These are phyloP conservation scores for Parachaetomium inaequale DNA, from an alignment of 495 filamentous ascomycete species.

Conservation along the genomic window DNA sequence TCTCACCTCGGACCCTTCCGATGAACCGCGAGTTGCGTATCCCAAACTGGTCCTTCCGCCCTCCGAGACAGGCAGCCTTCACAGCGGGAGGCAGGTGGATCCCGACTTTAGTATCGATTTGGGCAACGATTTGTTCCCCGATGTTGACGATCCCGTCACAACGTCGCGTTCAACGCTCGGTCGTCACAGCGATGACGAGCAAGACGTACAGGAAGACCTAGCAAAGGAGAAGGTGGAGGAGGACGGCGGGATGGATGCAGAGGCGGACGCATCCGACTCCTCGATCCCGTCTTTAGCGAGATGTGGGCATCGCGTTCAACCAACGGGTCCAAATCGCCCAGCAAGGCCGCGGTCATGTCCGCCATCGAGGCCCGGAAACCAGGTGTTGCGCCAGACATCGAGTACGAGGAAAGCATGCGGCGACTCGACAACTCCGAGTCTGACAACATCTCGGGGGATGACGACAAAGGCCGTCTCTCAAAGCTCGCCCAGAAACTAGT, in stretches of 20 bases:
- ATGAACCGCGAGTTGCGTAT: constrained; percentile 16
- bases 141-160: constrained; percentile 14
- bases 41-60: constrained; percentile 18
- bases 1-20: constrained; percentile 6
- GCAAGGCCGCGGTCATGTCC: constrained; percentile 15
- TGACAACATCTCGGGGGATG: background rate
- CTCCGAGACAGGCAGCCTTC: constrained; percentile 35
- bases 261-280: constrained; percentile 23
- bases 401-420: constrained; percentile 38
- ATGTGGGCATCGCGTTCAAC: constrained; percentile 34
- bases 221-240: background rate
- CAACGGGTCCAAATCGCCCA: constrained; percentile 25
- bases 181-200: constrained; percentile 9
- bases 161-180: background rate
- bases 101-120: constrained; percentile 31
- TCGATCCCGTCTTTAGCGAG: constrained; percentile 40
- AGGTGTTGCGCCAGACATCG: constrained; percentile 22
- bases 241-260: background rate
- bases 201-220: constrained; percentile 6
- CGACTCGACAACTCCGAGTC: constrained; percentile 30
- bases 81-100: constrained; percentile 41
- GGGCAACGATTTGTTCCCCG: constrained; percentile 25
- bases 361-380: constrained; percentile 25
- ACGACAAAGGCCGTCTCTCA: constrained; percentile 5
- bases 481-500: constrained; percentile 16